Base-by-base conservation (phyloP, 805 yeast genomes). In the Tetrapisispora namnaoensis region DNA sequence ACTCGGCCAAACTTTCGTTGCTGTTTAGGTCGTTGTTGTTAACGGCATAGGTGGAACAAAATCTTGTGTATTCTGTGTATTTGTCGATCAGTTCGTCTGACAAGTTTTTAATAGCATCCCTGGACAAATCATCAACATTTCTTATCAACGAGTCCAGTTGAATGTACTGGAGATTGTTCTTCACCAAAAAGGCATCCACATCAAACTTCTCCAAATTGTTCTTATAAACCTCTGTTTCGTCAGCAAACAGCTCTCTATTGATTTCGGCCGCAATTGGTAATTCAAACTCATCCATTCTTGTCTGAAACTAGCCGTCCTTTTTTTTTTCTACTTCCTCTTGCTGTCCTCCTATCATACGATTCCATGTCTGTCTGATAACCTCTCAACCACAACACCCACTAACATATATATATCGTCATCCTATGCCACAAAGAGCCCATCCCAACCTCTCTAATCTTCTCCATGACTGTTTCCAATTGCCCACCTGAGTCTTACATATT, bases 141-240 rank as follows among this genome's bases (percentile, higher is more conserved):
- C 60, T 51, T 13, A 62, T 55, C 16, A 65, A 54, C 2, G 57
- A 48, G 41, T 65, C 68, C n/a, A 65, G 46, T 10, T 63, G 60
- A 16, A 58, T 49, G 43, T 58, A 65, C n/a, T 65, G 65, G 46
- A 63, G 56, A 45, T 64, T 65, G 45, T 64, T 63, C 24, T 55
- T 52, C 37, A 65, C 52, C 17, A 65, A 52, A 42, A 65, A 63
- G 8, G 51, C 51, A 48, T 62, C 65, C 3, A 61, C 59, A 45
- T 60, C 55, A 37, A 63, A 61, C 1, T 36, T 16, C 16, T 45
- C 55, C 3, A 32, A 20, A n/a, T 41, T 32, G 13, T 27, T 30
- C 11, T 35, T 34, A 7, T 38, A 51, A 21, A 51, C 35, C 2
- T 57, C 62, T 2, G 55, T 55, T 38, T 53, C 60, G 24, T 47